Evolutionary conservation across 768 basidiomycete species (phyloP).

Genomic region (Suillus plorans): DNA sequence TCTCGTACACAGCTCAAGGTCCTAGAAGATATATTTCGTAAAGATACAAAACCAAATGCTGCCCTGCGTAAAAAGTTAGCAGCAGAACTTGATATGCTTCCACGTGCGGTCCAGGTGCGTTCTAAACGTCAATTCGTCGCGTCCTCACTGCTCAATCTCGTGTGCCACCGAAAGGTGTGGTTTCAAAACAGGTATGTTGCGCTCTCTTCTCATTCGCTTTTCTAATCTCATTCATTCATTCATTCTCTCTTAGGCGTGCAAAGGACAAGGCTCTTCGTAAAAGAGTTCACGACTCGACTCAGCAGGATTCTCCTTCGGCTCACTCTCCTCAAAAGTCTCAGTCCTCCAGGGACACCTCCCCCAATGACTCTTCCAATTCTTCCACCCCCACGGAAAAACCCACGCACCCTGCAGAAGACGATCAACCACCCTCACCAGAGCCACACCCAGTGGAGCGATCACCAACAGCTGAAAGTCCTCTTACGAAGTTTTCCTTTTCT

Average conservation of each 20-base stretch:
- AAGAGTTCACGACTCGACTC: conserved; percentile 36
- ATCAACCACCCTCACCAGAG: conserved; percentile 8
- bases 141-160: conserved; percentile 21
- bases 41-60: conserved; percentile 91
- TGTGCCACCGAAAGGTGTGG: conserved; percentile 63
- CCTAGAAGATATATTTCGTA: conserved; percentile 83
- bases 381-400: conserved; percentile 43
- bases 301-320: conserved; percentile 16
- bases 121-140: conserved; percentile 11
- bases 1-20: conserved; percentile 85
- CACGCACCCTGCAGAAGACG: conserved; percentile 23
- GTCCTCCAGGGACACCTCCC: conserved; percentile 24
- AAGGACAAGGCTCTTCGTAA: conserved; percentile 75
- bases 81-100: conserved; percentile 84
- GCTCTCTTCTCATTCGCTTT: conserved; percentile 8
- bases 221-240: conserved; percentile 7
- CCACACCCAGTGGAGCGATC: conserved; percentile 7
- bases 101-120: conserved; percentile 91
- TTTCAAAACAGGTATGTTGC: conserved; percentile 76
- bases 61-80: conserved; percentile 78
- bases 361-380: conserved; percentile 30
- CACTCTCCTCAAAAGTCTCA: conserved; percentile 11
- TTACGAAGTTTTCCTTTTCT: conserved; percentile 25
- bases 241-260: conserved; percentile 55
- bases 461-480: conserved; percentile 9